Conservation (phyloP, 768 basidiomycete genomes). For the Hirschioporus abietinus region DNA sequence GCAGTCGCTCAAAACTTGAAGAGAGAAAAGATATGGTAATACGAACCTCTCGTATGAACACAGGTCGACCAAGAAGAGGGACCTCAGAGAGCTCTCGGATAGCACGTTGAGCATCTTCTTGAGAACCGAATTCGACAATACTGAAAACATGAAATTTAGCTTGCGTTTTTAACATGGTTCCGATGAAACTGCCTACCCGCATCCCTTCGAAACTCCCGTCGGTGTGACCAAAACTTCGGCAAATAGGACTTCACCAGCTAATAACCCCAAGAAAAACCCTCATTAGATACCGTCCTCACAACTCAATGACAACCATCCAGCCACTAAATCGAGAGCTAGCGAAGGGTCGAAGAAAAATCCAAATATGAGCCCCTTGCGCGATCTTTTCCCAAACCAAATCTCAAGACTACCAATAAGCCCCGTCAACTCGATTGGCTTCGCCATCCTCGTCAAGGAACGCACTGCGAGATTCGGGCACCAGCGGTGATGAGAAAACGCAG, state of each 20-base stretch:
- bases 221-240: slow-evolving; percentile 98
- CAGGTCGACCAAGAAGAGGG: slow-evolving; percentile 84
- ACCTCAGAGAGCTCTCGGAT: slow-evolving; percentile 89
- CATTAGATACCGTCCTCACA: slow-evolving; percentile 77
- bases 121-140: slow-evolving; percentile 91
- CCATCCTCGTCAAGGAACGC: slow-evolving; percentile 13
- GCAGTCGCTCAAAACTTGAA: neutral
- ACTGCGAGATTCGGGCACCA: neutral
- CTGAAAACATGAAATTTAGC: slow-evolving; percentile 36
- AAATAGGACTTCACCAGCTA: slow-evolving; percentile 99
- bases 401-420: slow-evolving; percentile 13
- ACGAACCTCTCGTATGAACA: slow-evolving; percentile 92
- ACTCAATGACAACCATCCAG: slow-evolving; percentile 43
- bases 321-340: slow-evolving; percentile 26
- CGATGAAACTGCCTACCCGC: slow-evolving; percentile 68
- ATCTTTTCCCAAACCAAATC: slow-evolving; percentile 7
- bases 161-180: slow-evolving; percentile 1
- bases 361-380: slow-evolving; percentile 1
- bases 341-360: slow-evolving; percentile 33
- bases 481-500: neutral
- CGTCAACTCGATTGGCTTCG: slow-evolving; percentile 31
- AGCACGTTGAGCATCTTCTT: slow-evolving; percentile 84
- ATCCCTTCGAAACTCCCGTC: slow-evolving; percentile 95
- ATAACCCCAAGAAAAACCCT: slow-evolving; percentile 84
- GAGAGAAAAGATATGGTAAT: neutral